These are phyloP conservation scores for Neurospora crassa DNA, from an alignment of 2,329 filamentous ascomycete genomes.

Conservation along the genomic window DNA sequence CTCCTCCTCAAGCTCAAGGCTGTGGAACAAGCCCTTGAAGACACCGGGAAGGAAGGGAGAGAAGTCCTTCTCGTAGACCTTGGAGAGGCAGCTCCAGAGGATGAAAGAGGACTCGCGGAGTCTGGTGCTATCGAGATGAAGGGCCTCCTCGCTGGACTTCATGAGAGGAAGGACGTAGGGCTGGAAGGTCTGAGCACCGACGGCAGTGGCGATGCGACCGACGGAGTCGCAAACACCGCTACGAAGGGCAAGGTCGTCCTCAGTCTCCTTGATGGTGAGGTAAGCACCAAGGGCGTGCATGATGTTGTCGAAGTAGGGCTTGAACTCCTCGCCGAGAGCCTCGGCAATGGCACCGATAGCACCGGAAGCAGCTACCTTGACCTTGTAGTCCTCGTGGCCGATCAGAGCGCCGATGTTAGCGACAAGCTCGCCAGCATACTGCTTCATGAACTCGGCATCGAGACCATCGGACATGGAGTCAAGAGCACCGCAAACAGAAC, in stretches of 20 bases:
- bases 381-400: slow-evolving; percentile 73
- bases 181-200: slow-evolving; percentile 78
- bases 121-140: slow-evolving; percentile 79
- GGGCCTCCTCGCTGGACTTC: slow-evolving; percentile 82
- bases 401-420: slow-evolving; percentile 78
- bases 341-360: slow-evolving; percentile 86
- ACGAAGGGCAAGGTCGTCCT: slow-evolving; percentile 83
- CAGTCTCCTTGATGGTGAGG: slow-evolving; percentile 75
- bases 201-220: slow-evolving; percentile 83
- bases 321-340: slow-evolving; percentile 72
- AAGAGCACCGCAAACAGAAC: slow-evolving; percentile 79
- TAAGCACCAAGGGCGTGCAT: slow-evolving; percentile 85
- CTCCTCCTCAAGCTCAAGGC: slow-evolving; percentile 79
- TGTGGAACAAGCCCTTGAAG: slow-evolving; percentile 71
- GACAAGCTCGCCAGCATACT: slow-evolving; percentile 75
- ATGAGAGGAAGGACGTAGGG: slow-evolving; percentile 86
- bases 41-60: slow-evolving; percentile 69
- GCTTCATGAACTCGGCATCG: slow-evolving; percentile 68
- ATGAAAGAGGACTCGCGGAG: slow-evolving; percentile 96
- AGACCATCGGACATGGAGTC: slow-evolving; percentile 85
- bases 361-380: slow-evolving; percentile 82
- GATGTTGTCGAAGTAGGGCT: slow-evolving; percentile 83
- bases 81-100: slow-evolving; percentile 87
- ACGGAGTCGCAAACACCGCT: slow-evolving; percentile 87
- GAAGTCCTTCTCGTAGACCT: slow-evolving; percentile 83